These are phyloP conservation scores for Xylaria cubensis DNA, from an alignment of 495 filamentous ascomycete species.

Conservation along the genomic window DNA sequence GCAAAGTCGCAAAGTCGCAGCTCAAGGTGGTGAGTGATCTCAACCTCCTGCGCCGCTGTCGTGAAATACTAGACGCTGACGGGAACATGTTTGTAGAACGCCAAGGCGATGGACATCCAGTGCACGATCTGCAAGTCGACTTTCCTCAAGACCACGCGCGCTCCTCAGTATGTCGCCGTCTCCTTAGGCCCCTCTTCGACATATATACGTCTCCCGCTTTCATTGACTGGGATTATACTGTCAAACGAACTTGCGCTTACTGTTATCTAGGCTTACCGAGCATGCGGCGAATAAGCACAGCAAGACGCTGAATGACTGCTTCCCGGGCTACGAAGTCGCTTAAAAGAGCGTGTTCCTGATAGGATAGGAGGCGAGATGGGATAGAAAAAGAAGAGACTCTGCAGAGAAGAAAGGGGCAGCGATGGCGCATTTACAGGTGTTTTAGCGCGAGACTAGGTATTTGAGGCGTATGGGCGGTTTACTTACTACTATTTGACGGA, in stretches of 20 bases:
- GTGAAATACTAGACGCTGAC: background rate
- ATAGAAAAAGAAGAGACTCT: background rate
- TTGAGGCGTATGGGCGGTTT: conserved; percentile 25
- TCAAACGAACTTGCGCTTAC: conserved; percentile 16
- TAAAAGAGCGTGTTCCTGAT: background rate
- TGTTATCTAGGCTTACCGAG: conserved; percentile 49
- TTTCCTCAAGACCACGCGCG: conserved; percentile 63
- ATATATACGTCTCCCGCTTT: background rate
- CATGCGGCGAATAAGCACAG: conserved; percentile 64
- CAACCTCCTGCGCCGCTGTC: conserved; percentile 3
- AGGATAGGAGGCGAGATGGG: background rate
- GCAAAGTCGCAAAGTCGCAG: conserved; percentile 57
- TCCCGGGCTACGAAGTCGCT: conserved; percentile 50
- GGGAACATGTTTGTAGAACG: conserved; percentile 44
- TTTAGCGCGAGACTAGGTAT: conserved; percentile 17
- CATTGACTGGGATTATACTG: background rate
- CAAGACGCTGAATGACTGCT: conserved; percentile 59
- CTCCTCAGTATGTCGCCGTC: conserved; percentile 52
- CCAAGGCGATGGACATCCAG: conserved; percentile 61
- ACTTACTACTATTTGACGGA: conserved; percentile 16
- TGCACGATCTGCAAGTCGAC: conserved; percentile 63
- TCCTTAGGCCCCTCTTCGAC: background rate
- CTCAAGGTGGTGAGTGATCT: conserved; percentile 55
- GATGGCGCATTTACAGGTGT: conserved; percentile 29
- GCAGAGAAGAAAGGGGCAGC: background rate